Evolutionary conservation across 768 basidiomycete genomes (phyloP).

Genomic region (Pleurotus tuber-regium): DNA sequence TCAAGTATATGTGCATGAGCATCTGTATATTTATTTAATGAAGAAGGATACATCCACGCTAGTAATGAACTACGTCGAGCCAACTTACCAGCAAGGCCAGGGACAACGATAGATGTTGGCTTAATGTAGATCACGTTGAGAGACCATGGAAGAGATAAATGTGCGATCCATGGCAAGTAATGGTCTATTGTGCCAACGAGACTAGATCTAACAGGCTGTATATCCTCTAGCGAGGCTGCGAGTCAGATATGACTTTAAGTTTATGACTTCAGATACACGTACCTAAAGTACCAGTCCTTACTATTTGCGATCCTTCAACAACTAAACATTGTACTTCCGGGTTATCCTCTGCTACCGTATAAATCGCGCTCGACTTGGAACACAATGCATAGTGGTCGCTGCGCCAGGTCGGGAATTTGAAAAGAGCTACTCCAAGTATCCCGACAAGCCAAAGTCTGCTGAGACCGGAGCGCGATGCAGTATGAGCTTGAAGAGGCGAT

Average conservation of each 20-base stretch:
- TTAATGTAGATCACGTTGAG: conserved; percentile 14
- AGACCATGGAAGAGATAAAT: conserved; percentile 2
- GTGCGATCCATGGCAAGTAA: conserved; percentile 5
- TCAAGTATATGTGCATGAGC: conserved; percentile 78
- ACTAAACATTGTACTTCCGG: conserved; percentile 64
- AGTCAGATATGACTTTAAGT: no score
- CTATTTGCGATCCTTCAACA: conserved; percentile 45
- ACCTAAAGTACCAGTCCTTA: conserved; percentile 50
- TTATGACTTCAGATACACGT: conserved; percentile 12
- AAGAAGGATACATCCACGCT: neutral
- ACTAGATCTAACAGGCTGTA: neutral
- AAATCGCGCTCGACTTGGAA: conserved; percentile 49
- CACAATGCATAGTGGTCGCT: conserved; percentile 53
- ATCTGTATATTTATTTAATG: conserved; percentile 39
- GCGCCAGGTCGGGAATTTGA: conserved; percentile 12
- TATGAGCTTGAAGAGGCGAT: neutral
- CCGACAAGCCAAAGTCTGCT: conserved; percentile 13
- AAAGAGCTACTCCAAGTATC: conserved; percentile 11
- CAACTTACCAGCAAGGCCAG: conserved; percentile 67
- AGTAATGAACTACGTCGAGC: neutral
- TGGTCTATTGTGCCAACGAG: neutral
- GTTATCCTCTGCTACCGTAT: conserved; percentile 59
- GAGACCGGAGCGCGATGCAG: neutral
- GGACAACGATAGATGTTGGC: conserved; percentile 52
- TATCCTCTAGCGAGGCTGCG: neutral